Evolutionary conservation across 129 eudicot genomes (phyloP), one percentile per base, ranked within the genome.

Genomic region (Daucus carota): DNA sequence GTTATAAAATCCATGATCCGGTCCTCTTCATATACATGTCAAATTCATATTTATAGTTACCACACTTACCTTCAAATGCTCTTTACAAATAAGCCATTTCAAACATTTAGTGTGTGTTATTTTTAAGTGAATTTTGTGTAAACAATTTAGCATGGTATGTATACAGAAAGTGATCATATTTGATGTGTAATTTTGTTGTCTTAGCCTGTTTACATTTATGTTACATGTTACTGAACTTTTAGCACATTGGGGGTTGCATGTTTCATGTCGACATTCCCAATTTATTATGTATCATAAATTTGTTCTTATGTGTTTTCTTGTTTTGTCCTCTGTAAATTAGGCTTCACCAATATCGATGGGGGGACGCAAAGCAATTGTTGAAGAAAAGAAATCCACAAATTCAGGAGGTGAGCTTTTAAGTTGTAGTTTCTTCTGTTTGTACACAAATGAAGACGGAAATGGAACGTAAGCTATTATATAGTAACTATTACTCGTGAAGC

Each of bases 321-420:
- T 1, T 40, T 41, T 70, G 4, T 69, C 3, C 22, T 66, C 47
- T 18, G 74, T 20, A 18, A 33, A 36, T n/a, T 70, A 94, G 98
- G 98, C 96, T 75, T 91, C 97, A 48, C 93, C 96, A 24, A 75
- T 94, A 34, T 2, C 69, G 18, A 78, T 94, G 33, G 83, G 84
- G 80, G 92, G 89, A 41, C 90, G 88, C 44, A 81, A 85, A 73
- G 84, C 87, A 63, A 80, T 83, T 72, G 88, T 94, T 43, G 99
- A 94, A 79, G 99, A 91, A 65, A 94, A 94, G 84, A 91, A 82
- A 73, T 94, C 97, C 26, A 91, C 96, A 36, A 75, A 66, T 76
- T 85, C 97, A 10, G 85, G 91, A 89, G 96, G 97, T 70, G 85
- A 80, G 85, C 20, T 57, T 46, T 4, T 63, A 29, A 60, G 8